Evolutionary conservation across 345 rosid species (phyloP).

Genomic region (Chamaenerion angustifolium): DNA sequence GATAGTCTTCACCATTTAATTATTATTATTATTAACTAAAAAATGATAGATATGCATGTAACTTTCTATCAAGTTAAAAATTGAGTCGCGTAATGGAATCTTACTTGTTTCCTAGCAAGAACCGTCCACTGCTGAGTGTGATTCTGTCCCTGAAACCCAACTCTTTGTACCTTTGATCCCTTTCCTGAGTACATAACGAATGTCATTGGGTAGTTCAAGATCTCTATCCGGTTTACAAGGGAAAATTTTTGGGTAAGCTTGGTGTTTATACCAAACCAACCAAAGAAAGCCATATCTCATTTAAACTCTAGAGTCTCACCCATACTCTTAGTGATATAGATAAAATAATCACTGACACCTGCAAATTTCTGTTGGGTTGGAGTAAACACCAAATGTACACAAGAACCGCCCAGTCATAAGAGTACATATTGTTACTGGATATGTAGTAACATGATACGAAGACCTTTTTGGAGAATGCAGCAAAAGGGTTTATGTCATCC

Average conservation of each 20-base stretch:
- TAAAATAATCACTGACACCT: no score
- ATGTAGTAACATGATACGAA: no score
- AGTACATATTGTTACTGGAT: no score
- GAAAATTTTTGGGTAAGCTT: no score
- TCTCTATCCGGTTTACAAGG: not conserved
- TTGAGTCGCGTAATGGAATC: conserved; percentile 1
- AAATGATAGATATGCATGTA: not conserved
- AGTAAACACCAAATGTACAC: no score
- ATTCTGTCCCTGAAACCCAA: conserved; percentile 92
- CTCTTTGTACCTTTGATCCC: conserved; percentile 92
- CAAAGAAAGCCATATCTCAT: no score
- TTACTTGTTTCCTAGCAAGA: conserved; percentile 89
- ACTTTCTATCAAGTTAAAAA: not conserved
- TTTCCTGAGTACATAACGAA: conserved; percentile 37
- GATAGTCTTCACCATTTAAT: not conserved
- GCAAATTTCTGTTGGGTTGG: no score
- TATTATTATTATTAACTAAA: not conserved
- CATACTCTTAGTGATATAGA: no score
- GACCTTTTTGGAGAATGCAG: conserved; percentile 94
- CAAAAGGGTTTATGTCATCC: conserved; percentile 96
- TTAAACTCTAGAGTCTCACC: no score
- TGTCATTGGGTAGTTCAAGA: not conserved
- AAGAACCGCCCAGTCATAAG: no score
- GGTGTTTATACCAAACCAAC: no score
- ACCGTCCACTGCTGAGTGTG: conserved; percentile 88